Percentiles rank a stretch among this genome's conserved stretches.
Evolutionary conservation across 345 rosid species (phyloP).

Genomic region (Populus alba): DNA sequence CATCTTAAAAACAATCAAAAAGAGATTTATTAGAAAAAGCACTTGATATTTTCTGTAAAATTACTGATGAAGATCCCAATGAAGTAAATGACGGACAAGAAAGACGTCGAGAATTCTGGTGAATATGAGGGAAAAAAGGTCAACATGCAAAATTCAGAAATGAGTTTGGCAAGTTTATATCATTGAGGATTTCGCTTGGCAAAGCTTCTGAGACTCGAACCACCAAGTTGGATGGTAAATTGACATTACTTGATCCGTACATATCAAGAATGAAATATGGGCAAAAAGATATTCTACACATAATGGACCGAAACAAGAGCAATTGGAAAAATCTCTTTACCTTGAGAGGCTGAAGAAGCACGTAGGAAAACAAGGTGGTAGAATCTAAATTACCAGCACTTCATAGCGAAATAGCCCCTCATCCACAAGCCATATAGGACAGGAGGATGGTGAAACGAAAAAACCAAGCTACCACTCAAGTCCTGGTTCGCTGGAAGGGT

Average conservation of each 20-base stretch:
- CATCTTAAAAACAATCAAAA: conserved; percentile 94
- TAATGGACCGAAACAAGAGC: conserved; percentile 89
- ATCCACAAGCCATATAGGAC: no score
- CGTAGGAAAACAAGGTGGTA: no score
- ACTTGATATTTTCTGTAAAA: conserved; percentile 83
- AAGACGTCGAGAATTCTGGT: conserved; percentile 61
- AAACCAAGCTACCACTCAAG: no score
- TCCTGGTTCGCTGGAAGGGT: no score
- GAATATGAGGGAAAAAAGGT: conserved; percentile 75
- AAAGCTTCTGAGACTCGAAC: conserved; percentile 86
- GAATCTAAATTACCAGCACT: no score
- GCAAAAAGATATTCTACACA: conserved; percentile 87
- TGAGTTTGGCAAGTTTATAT: conserved; percentile 90
- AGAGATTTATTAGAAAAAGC: conserved; percentile 90
- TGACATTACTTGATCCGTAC: conserved; percentile 92
- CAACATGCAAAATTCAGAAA: conserved; percentile 91
- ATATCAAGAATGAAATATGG: conserved; percentile 84
- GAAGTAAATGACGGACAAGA: conserved; percentile 69
- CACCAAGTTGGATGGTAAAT: conserved; percentile 89
- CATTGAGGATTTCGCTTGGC: conserved; percentile 90
- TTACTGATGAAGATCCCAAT: conserved; percentile 90
- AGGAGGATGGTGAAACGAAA: no score
- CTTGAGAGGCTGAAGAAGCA: conserved; percentile 81
- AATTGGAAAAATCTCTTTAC: conserved; percentile 88
- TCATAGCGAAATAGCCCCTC: no score